These are phyloP conservation scores for Aureobasidium namibiae DNA, from an alignment of 2,329 filamentous ascomycete species.

Conservation along the genomic window DNA sequence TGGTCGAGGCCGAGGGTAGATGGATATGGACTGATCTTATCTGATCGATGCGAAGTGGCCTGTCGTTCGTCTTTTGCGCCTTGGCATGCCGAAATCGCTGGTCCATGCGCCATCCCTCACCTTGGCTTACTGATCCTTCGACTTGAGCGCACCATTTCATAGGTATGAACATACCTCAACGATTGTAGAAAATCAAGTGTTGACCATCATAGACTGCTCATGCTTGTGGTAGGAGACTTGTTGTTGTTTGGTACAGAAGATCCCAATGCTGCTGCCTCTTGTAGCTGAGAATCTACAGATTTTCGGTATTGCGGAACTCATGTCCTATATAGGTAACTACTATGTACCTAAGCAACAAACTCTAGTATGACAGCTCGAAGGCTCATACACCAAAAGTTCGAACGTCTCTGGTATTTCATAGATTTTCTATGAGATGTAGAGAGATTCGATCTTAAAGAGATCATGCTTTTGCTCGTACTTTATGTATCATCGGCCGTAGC, in stretches of 20 bases:
- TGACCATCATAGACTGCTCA: neutral
- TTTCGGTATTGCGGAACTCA: too few species aligned
- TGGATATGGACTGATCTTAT: constrained; percentile 9
- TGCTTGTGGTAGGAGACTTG: too few species aligned
- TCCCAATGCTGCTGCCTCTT: too few species aligned
- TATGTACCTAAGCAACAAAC: too few species aligned
- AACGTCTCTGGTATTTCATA: neutral
- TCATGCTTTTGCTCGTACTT: neutral
- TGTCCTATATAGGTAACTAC: too few species aligned
- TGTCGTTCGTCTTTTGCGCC: constrained; percentile 1
- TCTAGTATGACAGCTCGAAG: neutral
- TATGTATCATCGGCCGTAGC: neutral
- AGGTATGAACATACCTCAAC: too few species aligned
- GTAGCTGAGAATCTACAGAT: too few species aligned
- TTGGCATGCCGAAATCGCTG: constrained; percentile 7
- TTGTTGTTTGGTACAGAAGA: too few species aligned
- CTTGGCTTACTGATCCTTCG: too few species aligned
- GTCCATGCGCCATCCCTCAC: neutral
- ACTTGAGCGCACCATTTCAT: too few species aligned
- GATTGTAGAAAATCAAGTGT: neutral
- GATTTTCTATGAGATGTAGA: neutral
- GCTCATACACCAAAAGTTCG: neutral
- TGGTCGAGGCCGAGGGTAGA: constrained; percentile 1
- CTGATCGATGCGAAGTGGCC: constrained; percentile 3
- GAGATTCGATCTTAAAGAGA: neutral